phyloP scores from a whole-genome alignment of 164 flowering plant species.

The Cinnamomum chago region DNA sequence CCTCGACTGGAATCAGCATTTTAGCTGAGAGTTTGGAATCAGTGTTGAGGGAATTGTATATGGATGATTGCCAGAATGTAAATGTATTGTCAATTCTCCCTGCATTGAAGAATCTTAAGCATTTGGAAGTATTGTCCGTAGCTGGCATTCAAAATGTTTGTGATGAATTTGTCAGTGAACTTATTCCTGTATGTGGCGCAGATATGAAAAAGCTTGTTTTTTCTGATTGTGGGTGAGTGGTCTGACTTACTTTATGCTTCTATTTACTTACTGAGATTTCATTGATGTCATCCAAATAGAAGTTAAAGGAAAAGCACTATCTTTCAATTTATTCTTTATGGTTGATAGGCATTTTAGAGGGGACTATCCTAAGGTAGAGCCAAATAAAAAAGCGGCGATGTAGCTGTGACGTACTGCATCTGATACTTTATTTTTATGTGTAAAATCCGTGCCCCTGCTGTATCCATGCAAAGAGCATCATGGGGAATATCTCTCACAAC shows the following conservation, averaged over 20 bases:
- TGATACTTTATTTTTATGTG: too few species aligned
- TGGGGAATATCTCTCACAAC: too few species aligned
- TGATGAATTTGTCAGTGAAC: slow-evolving; percentile 53
- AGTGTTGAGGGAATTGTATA: slow-evolving; percentile 55
- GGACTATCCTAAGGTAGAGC: too few species aligned
- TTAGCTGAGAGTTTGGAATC: slow-evolving; percentile 50
- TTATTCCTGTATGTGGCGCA: slow-evolving; percentile 38
- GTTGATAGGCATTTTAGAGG: too few species aligned
- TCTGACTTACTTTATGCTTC: not conserved
- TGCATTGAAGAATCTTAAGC: slow-evolving; percentile 48
- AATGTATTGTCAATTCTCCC: slow-evolving; percentile 60
- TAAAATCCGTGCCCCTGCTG: too few species aligned
- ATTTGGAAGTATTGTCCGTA: slow-evolving; percentile 69
- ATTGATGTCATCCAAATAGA: not conserved
- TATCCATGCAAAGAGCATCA: too few species aligned
- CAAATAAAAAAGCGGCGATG: too few species aligned
- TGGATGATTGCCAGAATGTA: slow-evolving; percentile 63
- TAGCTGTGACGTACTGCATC: too few species aligned
- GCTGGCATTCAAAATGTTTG: slow-evolving; percentile 47
- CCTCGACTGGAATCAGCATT: slow-evolving; percentile 40
- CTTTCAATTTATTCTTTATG: too few species aligned
- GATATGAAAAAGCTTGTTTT: slow-evolving; percentile 68
- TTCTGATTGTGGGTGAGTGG: slow-evolving; percentile 57
- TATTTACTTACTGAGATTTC: not conserved
- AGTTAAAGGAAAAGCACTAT: not conserved